These are phyloP conservation scores for Hypoxylon intermedium DNA, from an alignment of 495 filamentous ascomycete species.

Conservation along the genomic window DNA sequence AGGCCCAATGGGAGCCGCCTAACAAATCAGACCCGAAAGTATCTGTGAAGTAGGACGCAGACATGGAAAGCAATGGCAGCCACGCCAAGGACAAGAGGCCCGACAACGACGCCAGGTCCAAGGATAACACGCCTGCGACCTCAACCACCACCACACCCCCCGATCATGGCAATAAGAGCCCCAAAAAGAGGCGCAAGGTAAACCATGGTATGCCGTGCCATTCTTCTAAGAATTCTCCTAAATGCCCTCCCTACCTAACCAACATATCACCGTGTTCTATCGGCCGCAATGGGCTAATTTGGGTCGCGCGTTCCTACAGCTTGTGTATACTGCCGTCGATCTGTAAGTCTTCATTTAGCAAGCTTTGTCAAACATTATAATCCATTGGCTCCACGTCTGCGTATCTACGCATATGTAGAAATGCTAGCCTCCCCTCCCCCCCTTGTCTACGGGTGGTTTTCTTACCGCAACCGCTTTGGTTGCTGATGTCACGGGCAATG, in stretches of 20 bases:
- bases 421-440: slow-evolving; percentile 27
- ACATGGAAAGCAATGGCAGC: slow-evolving; percentile 53
- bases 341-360: slow-evolving; percentile 72
- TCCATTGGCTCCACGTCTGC: slow-evolving; percentile 47
- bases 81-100: slow-evolving; percentile 59
- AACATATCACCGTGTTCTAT: slow-evolving; percentile 27
- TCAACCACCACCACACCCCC: slow-evolving; percentile 47
- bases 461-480: slow-evolving; percentile 16
- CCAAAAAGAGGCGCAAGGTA: slow-evolving; percentile 98
- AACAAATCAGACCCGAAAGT: slow-evolving; percentile 40
- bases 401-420: slow-evolving; percentile 38
- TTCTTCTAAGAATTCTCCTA: slow-evolving; percentile 45
- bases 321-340: slow-evolving; percentile 98
- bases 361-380: slow-evolving; percentile 35
- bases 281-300: slow-evolving; percentile 50
- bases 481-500: slow-evolving; percentile 31
- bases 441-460: slow-evolving; percentile 26
- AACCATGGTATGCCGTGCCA: slow-evolving; percentile 83
- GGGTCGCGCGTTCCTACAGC: slow-evolving; percentile 67
- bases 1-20: slow-evolving; percentile 56
- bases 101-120: slow-evolving; percentile 54
- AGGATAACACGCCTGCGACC: slow-evolving; percentile 50
- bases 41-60: slow-evolving; percentile 44
- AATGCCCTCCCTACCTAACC: neutral
- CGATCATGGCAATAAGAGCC: slow-evolving; percentile 63